phyloP scores from a whole-genome alignment of 2,329 filamentous ascomycete genomes.

The Graphiopsis chlorocephala region DNA sequence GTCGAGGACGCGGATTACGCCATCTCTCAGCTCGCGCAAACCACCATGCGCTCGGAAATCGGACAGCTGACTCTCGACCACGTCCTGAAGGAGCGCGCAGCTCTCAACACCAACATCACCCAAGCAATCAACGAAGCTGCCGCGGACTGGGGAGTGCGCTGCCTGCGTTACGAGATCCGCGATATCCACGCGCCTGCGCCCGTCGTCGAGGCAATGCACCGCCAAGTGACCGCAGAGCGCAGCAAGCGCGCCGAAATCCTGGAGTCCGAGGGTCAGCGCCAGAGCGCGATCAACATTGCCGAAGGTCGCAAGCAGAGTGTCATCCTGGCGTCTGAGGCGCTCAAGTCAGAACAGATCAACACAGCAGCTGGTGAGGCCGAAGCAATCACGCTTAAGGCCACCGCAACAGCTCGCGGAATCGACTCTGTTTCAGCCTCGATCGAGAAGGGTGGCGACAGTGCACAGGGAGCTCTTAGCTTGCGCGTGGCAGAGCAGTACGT shows the following conservation, averaged over 20 bases:
- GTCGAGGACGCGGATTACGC: conserved; percentile 99
- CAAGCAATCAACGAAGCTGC: conserved; percentile 97
- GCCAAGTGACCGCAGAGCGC: conserved; percentile 94
- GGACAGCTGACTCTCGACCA: conserved; percentile 95
- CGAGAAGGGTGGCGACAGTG: conserved; percentile 66
- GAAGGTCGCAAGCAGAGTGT: conserved; percentile 97
- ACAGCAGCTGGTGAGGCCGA: conserved; percentile 88
- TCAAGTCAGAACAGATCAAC: conserved; percentile 90
- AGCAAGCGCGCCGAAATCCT: conserved; percentile 97
- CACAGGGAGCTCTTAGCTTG: conserved; percentile 80
- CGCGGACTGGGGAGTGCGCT: conserved; percentile 94
- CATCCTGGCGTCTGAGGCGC: conserved; percentile 89
- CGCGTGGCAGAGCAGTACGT: conserved; percentile 97
- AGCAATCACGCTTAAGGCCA: conserved; percentile 81
- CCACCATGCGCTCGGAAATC: conserved; percentile 98
- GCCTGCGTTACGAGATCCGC: conserved; percentile 93
- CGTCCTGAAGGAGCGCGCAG: conserved; percentile 93
- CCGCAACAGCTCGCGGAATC: conserved; percentile 83
- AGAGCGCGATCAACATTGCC: conserved; percentile 97
- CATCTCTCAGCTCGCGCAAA: conserved; percentile 95
- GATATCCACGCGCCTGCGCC: conserved; percentile 94
- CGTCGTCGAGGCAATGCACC: conserved; percentile 96
- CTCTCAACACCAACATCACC: conserved; percentile 98
- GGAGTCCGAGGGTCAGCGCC: conserved; percentile 93
- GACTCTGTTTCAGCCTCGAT: conserved; percentile 76